Conservation (phyloP, 192 early-diverging fungal species). For the Entomortierella beljakovae region DNA sequence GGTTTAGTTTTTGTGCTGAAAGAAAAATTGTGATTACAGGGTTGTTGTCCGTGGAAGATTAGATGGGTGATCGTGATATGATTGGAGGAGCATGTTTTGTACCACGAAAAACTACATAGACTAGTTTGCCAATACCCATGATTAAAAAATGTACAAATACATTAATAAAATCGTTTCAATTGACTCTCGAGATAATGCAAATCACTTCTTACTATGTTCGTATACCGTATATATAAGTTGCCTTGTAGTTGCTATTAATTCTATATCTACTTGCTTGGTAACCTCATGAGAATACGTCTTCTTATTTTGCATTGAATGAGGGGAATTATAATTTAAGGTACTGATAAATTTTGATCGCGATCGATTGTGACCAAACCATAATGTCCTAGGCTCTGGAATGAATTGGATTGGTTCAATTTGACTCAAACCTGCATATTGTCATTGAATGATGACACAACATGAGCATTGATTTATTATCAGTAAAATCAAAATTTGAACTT, state of each 20-base stretch:
- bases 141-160: too few relatives aligned
- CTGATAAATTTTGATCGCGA: conserved; percentile 37
- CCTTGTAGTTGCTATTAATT: too few relatives aligned
- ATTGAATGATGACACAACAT: background rate
- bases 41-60: conserved; percentile 33
- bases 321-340: background rate
- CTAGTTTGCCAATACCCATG: background rate
- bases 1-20: background rate
- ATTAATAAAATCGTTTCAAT: too few relatives aligned
- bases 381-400: background rate
- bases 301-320: background rate
- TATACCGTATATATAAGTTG: too few relatives aligned
- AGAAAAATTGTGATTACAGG: conserved; percentile 2
- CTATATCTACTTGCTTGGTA: background rate
- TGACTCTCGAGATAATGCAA: too few relatives aligned
- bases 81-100: conserved; percentile 34
- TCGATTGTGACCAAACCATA: conserved; percentile 53
- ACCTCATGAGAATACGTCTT: background rate
- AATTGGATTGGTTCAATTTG: conserved; percentile 9
- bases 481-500: background rate
- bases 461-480: conserved; percentile 3
- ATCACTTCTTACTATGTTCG: too few relatives aligned
- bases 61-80: conserved; percentile 44
- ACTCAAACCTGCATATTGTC: background rate
- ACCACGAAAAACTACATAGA: conserved; percentile 16